Evolutionary conservation across 257 asterid species (phyloP).

Genomic region (Solanum megistacrolobum): DNA sequence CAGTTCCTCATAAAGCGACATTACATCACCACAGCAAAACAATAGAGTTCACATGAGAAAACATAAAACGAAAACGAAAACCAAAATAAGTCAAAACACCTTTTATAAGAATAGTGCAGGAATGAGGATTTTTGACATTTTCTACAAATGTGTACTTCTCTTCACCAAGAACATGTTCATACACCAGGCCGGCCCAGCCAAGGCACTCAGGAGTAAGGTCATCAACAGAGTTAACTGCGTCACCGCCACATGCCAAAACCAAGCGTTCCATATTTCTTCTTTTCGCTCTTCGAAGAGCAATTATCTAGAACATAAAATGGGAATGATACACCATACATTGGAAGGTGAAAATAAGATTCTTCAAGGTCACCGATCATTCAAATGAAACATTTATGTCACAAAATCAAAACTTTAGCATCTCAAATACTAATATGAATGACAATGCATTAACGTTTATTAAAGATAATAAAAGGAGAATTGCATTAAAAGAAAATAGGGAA

Average conservation of each 20-base stretch:
- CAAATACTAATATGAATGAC: neutral
- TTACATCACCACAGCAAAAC: neutral
- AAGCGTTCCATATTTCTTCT: conserved; percentile 95
- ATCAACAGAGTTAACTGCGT: conserved; percentile 93
- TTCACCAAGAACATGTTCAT: conserved; percentile 97
- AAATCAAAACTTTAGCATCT: neutral
- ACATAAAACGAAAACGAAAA: no score
- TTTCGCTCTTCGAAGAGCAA: conserved; percentile 94
- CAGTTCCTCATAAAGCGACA: neutral
- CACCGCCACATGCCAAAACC: conserved; percentile 98
- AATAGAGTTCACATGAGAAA: neutral
- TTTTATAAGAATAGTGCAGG: conserved; percentile 94
- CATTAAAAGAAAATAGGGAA: neutral
- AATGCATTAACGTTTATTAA: neutral
- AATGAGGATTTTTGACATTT: conserved; percentile 84
- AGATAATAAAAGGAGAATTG: neutral
- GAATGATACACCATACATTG: neutral
- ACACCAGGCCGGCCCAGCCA: conserved; percentile 99
- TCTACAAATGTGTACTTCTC: conserved; percentile 94
- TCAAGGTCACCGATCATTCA: neutral
- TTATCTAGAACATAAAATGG: conserved; percentile 30
- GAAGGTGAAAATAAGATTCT: neutral
- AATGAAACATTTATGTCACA: neutral
- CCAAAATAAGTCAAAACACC: conserved; percentile 32
- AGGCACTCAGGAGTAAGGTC: conserved; percentile 81